Base-by-base conservation (phyloP, 2,329 filamentous ascomycete species). In the Aphanocladium album region DNA sequence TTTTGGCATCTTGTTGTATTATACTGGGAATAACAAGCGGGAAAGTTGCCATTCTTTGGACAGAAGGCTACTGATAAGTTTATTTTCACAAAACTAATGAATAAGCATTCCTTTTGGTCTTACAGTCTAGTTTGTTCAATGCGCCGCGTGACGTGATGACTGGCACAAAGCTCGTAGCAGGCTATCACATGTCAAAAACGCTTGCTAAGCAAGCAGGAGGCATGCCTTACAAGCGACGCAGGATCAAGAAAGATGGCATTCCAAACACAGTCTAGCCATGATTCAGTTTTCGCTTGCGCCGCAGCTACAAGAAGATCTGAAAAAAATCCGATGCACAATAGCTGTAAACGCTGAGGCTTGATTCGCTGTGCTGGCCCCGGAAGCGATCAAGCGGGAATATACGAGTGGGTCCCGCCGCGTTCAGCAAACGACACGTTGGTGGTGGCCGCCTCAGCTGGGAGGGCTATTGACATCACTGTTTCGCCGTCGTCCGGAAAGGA, bases 11-110 rank as follows among this genome's bases (percentile, higher is more conserved):
- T 57, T 41, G 45, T 19, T 57, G 55, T 50, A 57, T 50, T 57
- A 57, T 57, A 50, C n/a, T 33, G 33, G 53, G 55, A 39, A 41
- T 41, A 39, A 11, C 55, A 57, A 17, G 55, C 45, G 55, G 45
- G 27, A 47, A 23, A 30, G 33, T 50, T 30, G 45, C 12, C 19
- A 39, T 50, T 50, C 45, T 50, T 49, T 49, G 43, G 33, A 50
- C 21, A 57, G 23, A 23, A 49, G 21, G 46, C 45, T 45, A 30
- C n/a, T 41, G 19, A 14, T 49, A 6, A 9, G 19, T 41, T 49
- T 50, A 7, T 37, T 35, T 51, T n/a, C 0, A 33, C 9, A 39
- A 56, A 47, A 37, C 1, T 19, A 50, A 21, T 50, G 25, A 41
- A 41, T 19, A 25, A 35, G 11, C n/a, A 57, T 49, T 25, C 37